phyloP scores from a whole-genome alignment of 2,329 filamentous ascomycete species.

The Ascochyta koolunga region DNA sequence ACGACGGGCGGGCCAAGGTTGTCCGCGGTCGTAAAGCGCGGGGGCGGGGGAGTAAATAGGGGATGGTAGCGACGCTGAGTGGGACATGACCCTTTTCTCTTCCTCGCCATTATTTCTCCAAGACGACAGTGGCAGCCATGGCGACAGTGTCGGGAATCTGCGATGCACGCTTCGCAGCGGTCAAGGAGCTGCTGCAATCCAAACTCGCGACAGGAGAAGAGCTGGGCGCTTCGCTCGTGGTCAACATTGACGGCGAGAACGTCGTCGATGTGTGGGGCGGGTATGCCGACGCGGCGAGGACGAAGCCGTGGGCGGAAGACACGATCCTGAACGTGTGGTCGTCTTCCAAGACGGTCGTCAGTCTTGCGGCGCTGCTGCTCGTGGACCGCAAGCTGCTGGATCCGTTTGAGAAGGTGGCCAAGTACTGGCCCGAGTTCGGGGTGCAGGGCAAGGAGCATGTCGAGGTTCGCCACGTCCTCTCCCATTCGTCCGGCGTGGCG shows the following conservation, averaged over 20 bases:
- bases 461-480: constrained; percentile 23
- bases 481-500: constrained; percentile 21
- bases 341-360: constrained; percentile 20
- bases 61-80: too few relatives aligned
- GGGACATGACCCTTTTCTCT: too few relatives aligned
- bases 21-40: too few relatives aligned
- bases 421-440: constrained; percentile 30
- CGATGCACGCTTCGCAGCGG: constrained; percentile 20
- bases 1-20: too few relatives aligned
- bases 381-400: constrained; percentile 22
- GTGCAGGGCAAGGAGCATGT: constrained; percentile 24
- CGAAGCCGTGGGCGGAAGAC: constrained; percentile 19
- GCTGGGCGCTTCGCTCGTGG: constrained; percentile 23
- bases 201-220: constrained; percentile 20
- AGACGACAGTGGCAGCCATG: too few relatives aligned
- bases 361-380: constrained; percentile 20
- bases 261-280: constrained; percentile 31
- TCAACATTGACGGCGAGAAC: constrained; percentile 25
- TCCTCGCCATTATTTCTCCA: too few relatives aligned
- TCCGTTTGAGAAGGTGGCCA: constrained; percentile 22
- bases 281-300: constrained; percentile 15
- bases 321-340: constrained; percentile 29
- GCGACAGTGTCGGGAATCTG: constrained; percentile 21
- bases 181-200: constrained; percentile 16
- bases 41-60: too few relatives aligned